phyloP scores from a whole-genome alignment of 257 asterid species.

The Solanum rostratum region DNA sequence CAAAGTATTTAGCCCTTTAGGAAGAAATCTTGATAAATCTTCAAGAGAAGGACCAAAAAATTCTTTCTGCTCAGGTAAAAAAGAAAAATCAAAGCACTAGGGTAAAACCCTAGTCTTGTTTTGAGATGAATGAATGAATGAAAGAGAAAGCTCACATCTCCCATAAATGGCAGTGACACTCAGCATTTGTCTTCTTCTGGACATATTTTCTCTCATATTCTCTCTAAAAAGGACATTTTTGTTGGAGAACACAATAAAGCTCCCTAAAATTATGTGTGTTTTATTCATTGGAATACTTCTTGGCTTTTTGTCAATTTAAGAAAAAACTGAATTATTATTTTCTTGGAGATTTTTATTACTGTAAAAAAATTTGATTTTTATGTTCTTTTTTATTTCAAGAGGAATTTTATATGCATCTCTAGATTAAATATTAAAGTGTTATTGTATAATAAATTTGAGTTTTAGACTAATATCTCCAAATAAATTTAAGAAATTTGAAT shows the following conservation, averaged over 20 bases:
- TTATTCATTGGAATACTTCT: not conserved
- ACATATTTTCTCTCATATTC: not conserved
- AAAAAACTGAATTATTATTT: not conserved
- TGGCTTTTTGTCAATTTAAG: not conserved
- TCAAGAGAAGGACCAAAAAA: not conserved
- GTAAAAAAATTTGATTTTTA: not conserved
- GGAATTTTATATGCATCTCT: not conserved
- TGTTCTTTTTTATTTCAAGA: not conserved
- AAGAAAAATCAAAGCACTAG: not conserved
- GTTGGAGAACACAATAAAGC: not conserved
- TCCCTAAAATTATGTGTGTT: not conserved
- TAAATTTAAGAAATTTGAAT: not conserved
- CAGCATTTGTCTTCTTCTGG: not conserved
- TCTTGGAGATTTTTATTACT: not conserved
- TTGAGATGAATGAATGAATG: not conserved
- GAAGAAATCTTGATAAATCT: not conserved
- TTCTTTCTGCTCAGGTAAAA: not conserved
- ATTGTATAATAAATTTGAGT: not conserved
- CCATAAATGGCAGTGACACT: not conserved
- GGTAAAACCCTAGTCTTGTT: not conserved
- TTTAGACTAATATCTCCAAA: not conserved
- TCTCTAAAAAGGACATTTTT: not conserved
- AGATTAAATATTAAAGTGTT: not conserved
- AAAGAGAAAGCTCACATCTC: not conserved
- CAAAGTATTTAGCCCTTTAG: not conserved